Evolutionary conservation across 352 stramenopile species (phyloP).

Genomic region (Phytopythium oedochilum): DNA sequence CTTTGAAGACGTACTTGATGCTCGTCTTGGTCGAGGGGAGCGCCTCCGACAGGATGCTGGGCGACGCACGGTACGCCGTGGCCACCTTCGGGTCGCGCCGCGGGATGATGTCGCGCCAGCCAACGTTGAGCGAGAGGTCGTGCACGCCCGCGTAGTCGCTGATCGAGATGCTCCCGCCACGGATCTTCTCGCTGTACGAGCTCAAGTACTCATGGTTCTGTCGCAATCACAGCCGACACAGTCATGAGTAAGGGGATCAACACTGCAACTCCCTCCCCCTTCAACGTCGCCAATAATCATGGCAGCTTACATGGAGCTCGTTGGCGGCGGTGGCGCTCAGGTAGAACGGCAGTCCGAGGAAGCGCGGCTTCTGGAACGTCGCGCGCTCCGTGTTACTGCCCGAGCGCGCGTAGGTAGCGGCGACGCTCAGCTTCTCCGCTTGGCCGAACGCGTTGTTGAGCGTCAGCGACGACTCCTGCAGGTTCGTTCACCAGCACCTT

Average conservation of each 20-base stretch:
- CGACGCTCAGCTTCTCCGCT: slow-evolving; percentile 80
- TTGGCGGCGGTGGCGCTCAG: slow-evolving; percentile 73
- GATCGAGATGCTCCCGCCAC: slow-evolving; percentile 76
- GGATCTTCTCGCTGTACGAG: slow-evolving; percentile 88
- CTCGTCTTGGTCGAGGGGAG: slow-evolving; percentile 90
- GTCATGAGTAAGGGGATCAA: neutral
- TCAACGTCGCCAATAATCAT: neutral
- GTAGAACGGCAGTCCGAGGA: slow-evolving; percentile 77
- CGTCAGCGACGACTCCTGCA: slow-evolving; percentile 77
- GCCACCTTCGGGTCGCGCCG: slow-evolving; percentile 79
- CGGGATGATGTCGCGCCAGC: slow-evolving; percentile 86
- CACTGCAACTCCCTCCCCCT: too few species aligned
- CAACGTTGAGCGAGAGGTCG: slow-evolving; percentile 79
- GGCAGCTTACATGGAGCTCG: slow-evolving; percentile 59
- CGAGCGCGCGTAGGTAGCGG: slow-evolving; percentile 77
- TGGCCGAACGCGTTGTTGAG: slow-evolving; percentile 80
- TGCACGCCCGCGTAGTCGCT: slow-evolving; percentile 85
- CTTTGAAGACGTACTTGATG: slow-evolving; percentile 91
- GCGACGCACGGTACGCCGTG: slow-evolving; percentile 86
- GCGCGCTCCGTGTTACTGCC: slow-evolving; percentile 82
- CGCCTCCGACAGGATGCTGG: slow-evolving; percentile 87
- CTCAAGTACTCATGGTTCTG: slow-evolving; percentile 84
- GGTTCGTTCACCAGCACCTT: neutral
- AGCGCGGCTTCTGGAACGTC: slow-evolving; percentile 84
- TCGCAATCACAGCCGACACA: neutral